A percentile compares a stretch with the other conserved stretches of the same genome.
These are phyloP conservation scores for Populus alba DNA, from an alignment of 345 rosid species.

Conservation along the genomic window DNA sequence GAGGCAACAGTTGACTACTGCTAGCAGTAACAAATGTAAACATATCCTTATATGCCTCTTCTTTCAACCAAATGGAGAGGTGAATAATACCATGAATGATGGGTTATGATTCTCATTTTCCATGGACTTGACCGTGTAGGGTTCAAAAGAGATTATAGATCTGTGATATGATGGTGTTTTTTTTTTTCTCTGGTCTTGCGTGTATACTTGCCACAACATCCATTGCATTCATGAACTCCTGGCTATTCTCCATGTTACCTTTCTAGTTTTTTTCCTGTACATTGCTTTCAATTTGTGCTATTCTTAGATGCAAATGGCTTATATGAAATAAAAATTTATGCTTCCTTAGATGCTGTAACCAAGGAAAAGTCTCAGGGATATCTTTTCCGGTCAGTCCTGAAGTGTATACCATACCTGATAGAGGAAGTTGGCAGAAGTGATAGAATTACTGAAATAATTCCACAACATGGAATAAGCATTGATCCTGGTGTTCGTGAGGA, in stretches of 20 bases:
- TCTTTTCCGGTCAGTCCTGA: conserved; percentile 86
- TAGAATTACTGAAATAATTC: conserved; percentile 95
- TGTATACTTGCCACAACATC: conserved; percentile 9
- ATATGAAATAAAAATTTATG: conserved; percentile 16
- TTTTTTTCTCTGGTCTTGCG: background rate
- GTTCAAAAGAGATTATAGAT: no score
- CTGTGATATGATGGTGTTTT: no score
- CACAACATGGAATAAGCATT: conserved; percentile 96
- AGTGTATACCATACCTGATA: conserved; percentile 92
- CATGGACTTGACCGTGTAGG: background rate
- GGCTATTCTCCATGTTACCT: no score
- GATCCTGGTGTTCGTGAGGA: conserved; percentile 99
- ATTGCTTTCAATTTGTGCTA: background rate
- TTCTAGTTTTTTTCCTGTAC: background rate
- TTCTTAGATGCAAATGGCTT: conserved; percentile 16
- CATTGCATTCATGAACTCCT: background rate
- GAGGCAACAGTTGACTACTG: background rate
- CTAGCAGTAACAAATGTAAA: background rate
- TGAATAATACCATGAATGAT: background rate
- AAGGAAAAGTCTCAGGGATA: conserved; percentile 97
- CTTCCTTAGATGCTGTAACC: conserved; percentile 76
- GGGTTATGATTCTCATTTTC: background rate
- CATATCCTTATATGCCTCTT: background rate
- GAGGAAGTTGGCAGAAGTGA: conserved; percentile 98
- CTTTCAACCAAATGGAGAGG: background rate